Base-by-base conservation (phyloP, 164 flowering plant genomes). In the Tetracentron sinense region DNA sequence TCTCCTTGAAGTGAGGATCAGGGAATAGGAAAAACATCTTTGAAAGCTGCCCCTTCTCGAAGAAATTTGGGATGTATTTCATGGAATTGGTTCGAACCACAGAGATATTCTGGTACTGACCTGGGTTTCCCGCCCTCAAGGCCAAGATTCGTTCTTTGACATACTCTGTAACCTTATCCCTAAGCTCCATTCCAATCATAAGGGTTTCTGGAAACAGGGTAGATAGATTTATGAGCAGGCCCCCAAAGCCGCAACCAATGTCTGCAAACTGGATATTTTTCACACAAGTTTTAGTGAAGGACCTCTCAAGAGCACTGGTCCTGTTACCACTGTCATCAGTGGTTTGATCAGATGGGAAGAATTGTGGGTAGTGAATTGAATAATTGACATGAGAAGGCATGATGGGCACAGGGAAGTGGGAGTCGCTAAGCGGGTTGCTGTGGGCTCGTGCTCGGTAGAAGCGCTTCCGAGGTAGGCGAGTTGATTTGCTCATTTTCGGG, bases 1-100 rank as follows among this genome's bases (percentile, higher is more conserved):
- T 93, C 82, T 88, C 98, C 65, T 93, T 90, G 78, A 93, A 93
- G 66, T 93, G 97, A n/a, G 98, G 98, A 69, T 93, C 98, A 0
- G 98, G 98, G 64, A 93, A 93, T 63, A 90, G 66, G 74, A 90
- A 93, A 62, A 93, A 90, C 97, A 93, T 88, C 85, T 93, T 93
- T 2, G 80, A 69, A 22, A 93, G 90, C 67, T 85, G 92, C 17
- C 81, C 89, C 64, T 88, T 93, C 64, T 77, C 88, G 65, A 93
- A 90, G 66, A 82, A 85, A 64, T 93, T 93, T 0, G 98, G 97
- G 54, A 93, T 82, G 73, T 88, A 93, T 58, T 90, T 93, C 98
- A 93, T 93, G 49, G 94, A 88, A 72, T 93, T 93, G 15, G 97
- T 93, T 60, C 97, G 73, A 25, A 85, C 94, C 55, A 93, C 98